A percentile compares a stretch with the other conserved stretches of the same genome.
phyloP scores from a whole-genome alignment of 768 basidiomycete species.

The Xerocomellus chrysenteron region DNA sequence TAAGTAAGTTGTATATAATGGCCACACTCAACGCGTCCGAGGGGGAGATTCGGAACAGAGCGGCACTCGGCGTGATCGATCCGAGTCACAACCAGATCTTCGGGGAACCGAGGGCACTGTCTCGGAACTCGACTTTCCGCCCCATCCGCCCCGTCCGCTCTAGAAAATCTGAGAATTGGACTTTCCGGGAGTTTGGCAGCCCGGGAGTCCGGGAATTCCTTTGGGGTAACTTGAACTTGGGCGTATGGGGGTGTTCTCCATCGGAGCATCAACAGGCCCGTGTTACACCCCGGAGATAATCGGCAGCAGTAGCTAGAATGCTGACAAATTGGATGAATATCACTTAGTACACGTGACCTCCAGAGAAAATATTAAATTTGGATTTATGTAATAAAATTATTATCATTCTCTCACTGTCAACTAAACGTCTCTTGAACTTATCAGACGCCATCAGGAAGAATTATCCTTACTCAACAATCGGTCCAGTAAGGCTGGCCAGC shows the following conservation, averaged over 20 bases:
- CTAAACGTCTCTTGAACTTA: background rate
- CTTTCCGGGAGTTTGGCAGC: too few relatives aligned
- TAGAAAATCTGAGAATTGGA: too few relatives aligned
- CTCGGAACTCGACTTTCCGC: too few relatives aligned
- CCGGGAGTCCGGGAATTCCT: too few relatives aligned
- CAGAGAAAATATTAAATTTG: background rate
- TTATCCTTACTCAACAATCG: background rate
- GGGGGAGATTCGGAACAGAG: background rate
- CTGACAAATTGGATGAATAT: too few relatives aligned
- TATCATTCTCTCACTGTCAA: background rate
- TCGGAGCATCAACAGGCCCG: too few relatives aligned
- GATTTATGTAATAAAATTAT: background rate
- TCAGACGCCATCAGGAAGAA: background rate
- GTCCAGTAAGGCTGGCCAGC: constrained; percentile 22
- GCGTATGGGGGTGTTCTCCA: too few relatives aligned
- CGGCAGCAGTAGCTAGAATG: too few relatives aligned
- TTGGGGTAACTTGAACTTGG: too few relatives aligned
- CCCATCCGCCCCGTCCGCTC: too few relatives aligned
- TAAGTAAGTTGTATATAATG: constrained; percentile 6
- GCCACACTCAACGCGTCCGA: background rate
- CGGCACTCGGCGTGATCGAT: background rate
- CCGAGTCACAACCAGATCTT: background rate
- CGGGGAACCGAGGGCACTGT: background rate
- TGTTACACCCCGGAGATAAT: too few relatives aligned
- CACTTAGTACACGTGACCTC: background rate